phyloP scores from a whole-genome alignment of 208 protist genomes.

The Trypanosoma melophagium region DNA sequence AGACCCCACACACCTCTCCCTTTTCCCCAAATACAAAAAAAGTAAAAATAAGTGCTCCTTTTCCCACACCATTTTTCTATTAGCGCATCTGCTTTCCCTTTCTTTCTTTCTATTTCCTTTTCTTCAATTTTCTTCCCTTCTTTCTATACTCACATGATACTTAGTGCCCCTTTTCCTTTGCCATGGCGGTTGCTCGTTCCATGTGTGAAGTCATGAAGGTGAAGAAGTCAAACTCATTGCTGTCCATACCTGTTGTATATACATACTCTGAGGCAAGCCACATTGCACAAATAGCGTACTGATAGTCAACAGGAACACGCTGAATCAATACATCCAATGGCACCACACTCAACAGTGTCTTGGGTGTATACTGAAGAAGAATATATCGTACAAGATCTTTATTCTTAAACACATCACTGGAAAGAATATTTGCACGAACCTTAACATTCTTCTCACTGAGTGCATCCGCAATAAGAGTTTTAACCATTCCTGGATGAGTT shows the following conservation, averaged over 20 bases:
- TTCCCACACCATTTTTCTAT: too few relatives aligned
- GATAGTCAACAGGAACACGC: constrained; percentile 91
- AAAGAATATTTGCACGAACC: constrained; percentile 75
- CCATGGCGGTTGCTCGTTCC: constrained; percentile 25
- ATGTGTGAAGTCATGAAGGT: constrained; percentile 78
- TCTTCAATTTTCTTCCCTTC: constrained; percentile 13
- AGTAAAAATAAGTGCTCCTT: not conserved
- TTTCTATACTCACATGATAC: constrained; percentile 11
- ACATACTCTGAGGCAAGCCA: constrained; percentile 93
- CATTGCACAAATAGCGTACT: constrained; percentile 92
- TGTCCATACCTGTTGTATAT: constrained; percentile 82
- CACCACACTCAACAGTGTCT: constrained; percentile 77
- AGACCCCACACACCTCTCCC: too few relatives aligned
- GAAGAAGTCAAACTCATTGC: constrained; percentile 92
- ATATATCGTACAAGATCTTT: constrained; percentile 70
- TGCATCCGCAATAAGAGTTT: constrained; percentile 79
- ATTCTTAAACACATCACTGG: constrained; percentile 86
- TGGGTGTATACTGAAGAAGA: constrained; percentile 71
- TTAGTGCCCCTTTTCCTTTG: not conserved
- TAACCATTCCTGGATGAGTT: constrained; percentile 47
- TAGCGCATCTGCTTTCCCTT: not conserved
- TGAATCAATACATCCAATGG: constrained; percentile 83
- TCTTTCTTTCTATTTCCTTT: not conserved
- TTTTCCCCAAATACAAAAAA: not conserved
- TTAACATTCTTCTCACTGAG: constrained; percentile 91